Base-by-base conservation (phyloP, 176 grass and related monocot genomes). In the Aegilops bicornis region DNA sequence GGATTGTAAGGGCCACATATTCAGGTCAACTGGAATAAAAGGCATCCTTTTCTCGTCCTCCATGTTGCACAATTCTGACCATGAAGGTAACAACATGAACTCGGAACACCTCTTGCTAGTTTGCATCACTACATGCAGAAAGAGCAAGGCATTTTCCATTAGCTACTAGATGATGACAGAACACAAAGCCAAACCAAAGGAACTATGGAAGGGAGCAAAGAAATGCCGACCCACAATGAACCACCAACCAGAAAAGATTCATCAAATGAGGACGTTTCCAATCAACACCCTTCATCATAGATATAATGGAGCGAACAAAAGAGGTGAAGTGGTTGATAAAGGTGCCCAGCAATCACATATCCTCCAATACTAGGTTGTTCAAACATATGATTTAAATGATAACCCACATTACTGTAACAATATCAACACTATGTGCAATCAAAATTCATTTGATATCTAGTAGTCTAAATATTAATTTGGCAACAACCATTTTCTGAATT, bases 91-190 rank as follows among this genome's bases (percentile, higher is more conserved):
- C 14, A 89, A 42, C 43, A 85, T 75, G 85, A 27, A 82, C 4
- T 12, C 20, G 0, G 6, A 7, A 7, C 50, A 6, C 37, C 36
- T 62, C 22, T n/a, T 76, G 30, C 25, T 76, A 35, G 3, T 68
- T 82, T 17, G 33, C 23, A 63, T 27, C 67, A 12, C 79, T 63
- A 52, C 37, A 82, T 42, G 61, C 42, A 47, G 7, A 86, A 90
- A 23, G 58, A 25, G n/a, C 3, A 20, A 35, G 20, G 27, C 75
- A 7, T 69, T 42, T 72, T 36, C 59, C 39, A 13, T 70, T 82
- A 77, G 66, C 29, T 63, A 82, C 73, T 50, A 60, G 40, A 82
- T 69, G 48, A 86, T 89, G 63, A 17, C 62, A 82, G 64, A 63
- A 62, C 77, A 69, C 36, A 83, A 71, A 77, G n/a, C 35, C 35